A percentile compares a stretch with the other conserved stretches of the same genome.
These are phyloP conservation scores for Asterochloris erici DNA, from an alignment of 139 green algal genomes.

Conservation along the genomic window DNA sequence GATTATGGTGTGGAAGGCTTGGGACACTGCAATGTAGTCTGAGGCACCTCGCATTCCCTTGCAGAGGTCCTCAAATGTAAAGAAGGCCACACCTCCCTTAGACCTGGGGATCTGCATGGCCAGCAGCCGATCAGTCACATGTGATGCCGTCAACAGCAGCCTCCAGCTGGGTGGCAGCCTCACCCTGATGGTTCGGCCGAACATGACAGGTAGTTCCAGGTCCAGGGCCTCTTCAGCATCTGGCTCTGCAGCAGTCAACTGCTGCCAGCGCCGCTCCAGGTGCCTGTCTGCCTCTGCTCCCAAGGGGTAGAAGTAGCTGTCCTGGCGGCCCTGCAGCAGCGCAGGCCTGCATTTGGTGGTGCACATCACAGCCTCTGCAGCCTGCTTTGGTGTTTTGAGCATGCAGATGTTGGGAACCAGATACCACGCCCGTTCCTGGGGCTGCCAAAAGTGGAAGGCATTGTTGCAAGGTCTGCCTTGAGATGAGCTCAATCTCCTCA, in stretches of 20 bases:
- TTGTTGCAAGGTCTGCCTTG: too few relatives aligned
- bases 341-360: too few relatives aligned
- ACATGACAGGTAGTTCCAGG: constrained; percentile 55
- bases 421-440: too few relatives aligned
- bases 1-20: constrained; percentile 73
- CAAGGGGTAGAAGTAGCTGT: constrained; percentile 44
- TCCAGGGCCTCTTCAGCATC: background rate
- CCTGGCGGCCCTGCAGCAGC: background rate
- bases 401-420: too few relatives aligned
- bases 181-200: constrained; percentile 61
- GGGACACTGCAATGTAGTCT: constrained; percentile 79
- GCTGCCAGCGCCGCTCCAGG: constrained; percentile 31
- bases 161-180: background rate
- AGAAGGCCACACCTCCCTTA: constrained; percentile 43
- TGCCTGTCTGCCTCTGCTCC: constrained; percentile 12
- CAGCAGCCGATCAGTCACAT: background rate
- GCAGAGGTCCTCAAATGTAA: constrained; percentile 66
- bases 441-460: too few relatives aligned
- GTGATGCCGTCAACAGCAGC: background rate
- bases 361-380: too few relatives aligned
- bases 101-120: background rate
- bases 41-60: constrained; percentile 49
- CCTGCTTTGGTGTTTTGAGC: too few relatives aligned
- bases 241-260: background rate
- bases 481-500: too few relatives aligned